Conservation (phyloP, 805 yeast genomes). For the Candida sonorensis region DNA sequence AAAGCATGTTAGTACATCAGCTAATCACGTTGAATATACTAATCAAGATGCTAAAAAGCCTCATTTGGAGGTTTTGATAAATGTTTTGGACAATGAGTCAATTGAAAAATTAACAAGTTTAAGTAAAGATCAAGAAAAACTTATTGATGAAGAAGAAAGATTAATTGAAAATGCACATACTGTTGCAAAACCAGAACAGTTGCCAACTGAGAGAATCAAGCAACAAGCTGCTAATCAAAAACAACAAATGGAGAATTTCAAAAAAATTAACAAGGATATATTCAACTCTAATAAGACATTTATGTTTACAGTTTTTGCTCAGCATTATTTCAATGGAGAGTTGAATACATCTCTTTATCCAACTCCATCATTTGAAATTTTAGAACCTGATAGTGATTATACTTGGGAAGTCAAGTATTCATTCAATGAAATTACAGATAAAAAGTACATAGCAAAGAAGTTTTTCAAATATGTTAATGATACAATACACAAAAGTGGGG, state of each 20-base stretch:
- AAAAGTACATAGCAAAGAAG: conserved; percentile 5
- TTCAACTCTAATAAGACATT: conserved; percentile 12
- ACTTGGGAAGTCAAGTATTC: conserved; percentile 25
- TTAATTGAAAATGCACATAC: conserved; percentile 9
- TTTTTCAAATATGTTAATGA: conserved; percentile 4
- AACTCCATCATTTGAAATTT: conserved; percentile 23
- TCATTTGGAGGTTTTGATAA: conserved; percentile 12
- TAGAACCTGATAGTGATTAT: conserved; percentile 8
- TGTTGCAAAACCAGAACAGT: too few relatives aligned
- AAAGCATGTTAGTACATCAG: conserved; percentile 3
- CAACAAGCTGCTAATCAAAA: conserved; percentile 11
- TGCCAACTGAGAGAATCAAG: conserved; percentile 19
- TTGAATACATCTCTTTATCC: conserved; percentile 18
- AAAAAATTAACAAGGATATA: conserved; percentile 12
- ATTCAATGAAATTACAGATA: conserved; percentile 13
- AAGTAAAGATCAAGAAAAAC: conserved; percentile 8
- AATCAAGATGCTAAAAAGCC: not conserved
- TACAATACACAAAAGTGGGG: conserved; percentile 3
- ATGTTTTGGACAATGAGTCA: conserved; percentile 9
- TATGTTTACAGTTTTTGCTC: conserved; percentile 33
- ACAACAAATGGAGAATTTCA: conserved; percentile 10
- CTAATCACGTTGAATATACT: not conserved
- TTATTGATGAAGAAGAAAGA: conserved; percentile 7
- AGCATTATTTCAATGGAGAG: conserved; percentile 31
- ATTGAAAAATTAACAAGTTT: conserved; percentile 10